A percentile compares a stretch with the other conserved stretches of the same genome.
Evolutionary conservation across 495 filamentous ascomycete species (phyloP).

Genomic region (Astrothelium macrocarpum): DNA sequence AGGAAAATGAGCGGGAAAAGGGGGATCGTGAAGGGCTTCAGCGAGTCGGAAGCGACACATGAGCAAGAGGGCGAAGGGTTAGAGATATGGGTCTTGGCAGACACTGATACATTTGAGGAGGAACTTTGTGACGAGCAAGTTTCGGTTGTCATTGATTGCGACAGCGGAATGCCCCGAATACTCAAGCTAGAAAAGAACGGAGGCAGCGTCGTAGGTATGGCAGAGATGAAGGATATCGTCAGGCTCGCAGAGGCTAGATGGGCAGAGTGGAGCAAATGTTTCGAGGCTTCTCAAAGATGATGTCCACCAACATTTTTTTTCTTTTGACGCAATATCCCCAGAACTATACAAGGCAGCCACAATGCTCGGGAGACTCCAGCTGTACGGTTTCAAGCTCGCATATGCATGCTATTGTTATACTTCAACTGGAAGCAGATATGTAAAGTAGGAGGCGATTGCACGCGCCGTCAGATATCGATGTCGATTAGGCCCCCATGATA

Average conservation of each 20-base stretch:
- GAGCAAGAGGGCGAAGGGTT: conserved; percentile 27
- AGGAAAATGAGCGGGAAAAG: conserved; percentile 38
- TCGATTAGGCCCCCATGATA: background rate
- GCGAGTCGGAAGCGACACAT: conserved; percentile 36
- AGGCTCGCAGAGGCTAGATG: conserved; percentile 45
- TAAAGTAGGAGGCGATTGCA: background rate
- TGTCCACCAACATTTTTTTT: background rate
- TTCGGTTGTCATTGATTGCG: conserved; percentile 61
- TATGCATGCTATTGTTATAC: background rate
- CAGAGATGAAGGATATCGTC: conserved; percentile 47
- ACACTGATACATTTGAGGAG: conserved; percentile 89
- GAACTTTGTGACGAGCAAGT: conserved; percentile 62
- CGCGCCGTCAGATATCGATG: background rate
- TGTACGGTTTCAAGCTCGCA: background rate
- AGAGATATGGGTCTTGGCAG: conserved; percentile 66
- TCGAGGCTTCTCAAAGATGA: conserved; percentile 25
- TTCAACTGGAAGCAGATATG: background rate
- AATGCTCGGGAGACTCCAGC: background rate
- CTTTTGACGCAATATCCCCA: background rate
- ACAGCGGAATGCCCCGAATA: conserved; percentile 43
- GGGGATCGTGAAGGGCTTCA: conserved; percentile 22
- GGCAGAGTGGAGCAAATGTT: conserved; percentile 41
- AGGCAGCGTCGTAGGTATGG: conserved; percentile 51
- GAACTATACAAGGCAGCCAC: background rate
- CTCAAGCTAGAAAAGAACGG: conserved; percentile 70